phyloP scores from a whole-genome alignment of 2,329 filamentous ascomycete species.

The Microdochium paspali region DNA sequence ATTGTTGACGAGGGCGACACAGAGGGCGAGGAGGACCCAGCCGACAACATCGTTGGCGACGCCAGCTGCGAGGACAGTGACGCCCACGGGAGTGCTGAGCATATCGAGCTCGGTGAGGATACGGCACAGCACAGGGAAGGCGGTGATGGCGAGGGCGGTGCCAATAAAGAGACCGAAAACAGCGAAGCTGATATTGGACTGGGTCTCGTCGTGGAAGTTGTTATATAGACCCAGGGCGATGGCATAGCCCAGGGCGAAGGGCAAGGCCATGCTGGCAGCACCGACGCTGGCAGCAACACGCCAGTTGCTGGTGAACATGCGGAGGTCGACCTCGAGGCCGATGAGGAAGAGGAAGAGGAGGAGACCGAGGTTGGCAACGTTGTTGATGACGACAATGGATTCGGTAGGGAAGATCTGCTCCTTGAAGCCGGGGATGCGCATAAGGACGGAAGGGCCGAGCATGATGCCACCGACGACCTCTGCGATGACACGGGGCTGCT shows the following conservation, averaged over 20 bases:
- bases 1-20: constrained; percentile 87
- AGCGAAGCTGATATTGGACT: constrained; percentile 22
- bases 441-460: constrained; percentile 65
- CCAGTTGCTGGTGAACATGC: constrained; percentile 62
- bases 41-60: constrained; percentile 88
- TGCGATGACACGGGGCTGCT: constrained; percentile 68
- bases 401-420: constrained; percentile 55
- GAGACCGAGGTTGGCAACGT: constrained; percentile 64
- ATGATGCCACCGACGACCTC: constrained; percentile 70
- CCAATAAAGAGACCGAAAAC: constrained; percentile 67
- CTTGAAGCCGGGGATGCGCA: constrained; percentile 61
- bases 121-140: constrained; percentile 83
- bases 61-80: constrained; percentile 85
- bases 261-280: constrained; percentile 59
- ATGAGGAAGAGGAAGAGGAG: constrained; percentile 68
- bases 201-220: constrained; percentile 38
- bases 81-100: constrained; percentile 71
- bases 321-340: constrained; percentile 64
- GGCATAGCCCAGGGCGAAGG: constrained; percentile 61
- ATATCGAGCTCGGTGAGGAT: constrained; percentile 88
- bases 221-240: constrained; percentile 65
- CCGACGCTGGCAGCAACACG: constrained; percentile 59
- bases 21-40: constrained; percentile 88
- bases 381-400: constrained; percentile 56
- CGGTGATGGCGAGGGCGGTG: constrained; percentile 88